Conservation (phyloP, 306 rosid genomes). For the Crotalaria pallida region DNA sequence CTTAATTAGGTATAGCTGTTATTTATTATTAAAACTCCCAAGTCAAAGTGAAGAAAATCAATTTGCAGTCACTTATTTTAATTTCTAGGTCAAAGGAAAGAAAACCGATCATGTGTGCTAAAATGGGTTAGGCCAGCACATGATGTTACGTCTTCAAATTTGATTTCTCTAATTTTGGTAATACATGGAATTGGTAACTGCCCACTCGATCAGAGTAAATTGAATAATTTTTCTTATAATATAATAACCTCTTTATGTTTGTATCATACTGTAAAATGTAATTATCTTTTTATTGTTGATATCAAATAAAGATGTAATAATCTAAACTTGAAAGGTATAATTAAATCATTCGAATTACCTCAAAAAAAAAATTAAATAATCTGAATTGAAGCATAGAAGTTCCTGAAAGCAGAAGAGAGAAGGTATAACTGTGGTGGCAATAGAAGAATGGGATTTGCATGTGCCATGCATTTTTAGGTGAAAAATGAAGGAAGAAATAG, state of each 20-base stretch:
- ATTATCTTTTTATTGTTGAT: neutral
- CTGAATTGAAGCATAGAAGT: neutral
- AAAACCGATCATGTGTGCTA: neutral
- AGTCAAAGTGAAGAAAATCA: neutral
- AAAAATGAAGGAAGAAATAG: neutral
- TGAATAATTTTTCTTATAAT: neutral
- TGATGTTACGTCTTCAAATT: neutral
- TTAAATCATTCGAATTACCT: neutral
- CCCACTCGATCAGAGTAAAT: slow-evolving; percentile 8
- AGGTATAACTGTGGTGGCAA: slow-evolving; percentile 4
- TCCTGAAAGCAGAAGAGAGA: slow-evolving; percentile 11
- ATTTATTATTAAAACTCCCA: neutral
- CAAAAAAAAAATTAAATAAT: neutral
- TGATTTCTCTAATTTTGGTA: neutral
- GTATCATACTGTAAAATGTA: neutral
- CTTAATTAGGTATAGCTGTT: neutral
- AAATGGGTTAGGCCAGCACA: neutral
- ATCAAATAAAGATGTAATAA: neutral
- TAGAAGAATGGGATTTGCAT: slow-evolving; percentile 27
- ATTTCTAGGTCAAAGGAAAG: slow-evolving; percentile 9
- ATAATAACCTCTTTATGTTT: neutral
- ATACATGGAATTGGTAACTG: slow-evolving; percentile 7
- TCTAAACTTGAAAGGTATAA: neutral
- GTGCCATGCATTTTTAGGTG: slow-evolving; percentile 2
- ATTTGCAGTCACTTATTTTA: neutral